These are phyloP conservation scores for Lentinula guzmanii DNA, from an alignment of 768 basidiomycete species.

Conservation along the genomic window DNA sequence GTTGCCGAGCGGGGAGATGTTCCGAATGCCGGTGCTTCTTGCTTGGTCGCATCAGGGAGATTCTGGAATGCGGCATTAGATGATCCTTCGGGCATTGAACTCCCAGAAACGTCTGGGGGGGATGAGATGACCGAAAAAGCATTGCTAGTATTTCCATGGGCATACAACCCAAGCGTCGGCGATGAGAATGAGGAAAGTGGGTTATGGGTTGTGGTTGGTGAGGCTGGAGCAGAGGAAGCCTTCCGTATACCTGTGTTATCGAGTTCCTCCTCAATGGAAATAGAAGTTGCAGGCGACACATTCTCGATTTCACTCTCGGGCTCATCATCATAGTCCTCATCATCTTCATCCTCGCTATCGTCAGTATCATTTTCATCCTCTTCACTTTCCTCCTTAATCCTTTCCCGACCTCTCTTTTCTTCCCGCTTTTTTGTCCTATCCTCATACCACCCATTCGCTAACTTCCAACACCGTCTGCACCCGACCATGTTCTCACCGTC, in stretches of 20 bases:
- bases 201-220: background rate
- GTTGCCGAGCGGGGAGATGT: background rate
- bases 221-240: slow-evolving; percentile 3
- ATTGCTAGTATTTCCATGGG: slow-evolving; percentile 1
- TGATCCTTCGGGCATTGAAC: background rate
- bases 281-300: background rate
- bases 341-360: slow-evolving; percentile 18
- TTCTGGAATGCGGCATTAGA: background rate
- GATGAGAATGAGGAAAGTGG: background rate
- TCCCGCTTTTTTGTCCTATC: slow-evolving; percentile 11
- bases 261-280: background rate
- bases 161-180: slow-evolving; percentile 7
- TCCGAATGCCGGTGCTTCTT: background rate
- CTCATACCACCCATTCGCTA: slow-evolving; percentile 60
- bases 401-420: slow-evolving; percentile 17
- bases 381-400: slow-evolving; percentile 26
- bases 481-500: slow-evolving; percentile 95
- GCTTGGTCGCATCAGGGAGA: background rate
- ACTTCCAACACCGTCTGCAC: slow-evolving; percentile 92
- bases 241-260: background rate
- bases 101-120: slow-evolving; percentile 11
- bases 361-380: slow-evolving; percentile 14
- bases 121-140: slow-evolving; percentile 8
- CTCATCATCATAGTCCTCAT: slow-evolving; percentile 23
- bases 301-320: slow-evolving; percentile 8